phyloP scores from a whole-genome alignment of 202 grass and related monocot genomes.

The Setaria italica region DNA sequence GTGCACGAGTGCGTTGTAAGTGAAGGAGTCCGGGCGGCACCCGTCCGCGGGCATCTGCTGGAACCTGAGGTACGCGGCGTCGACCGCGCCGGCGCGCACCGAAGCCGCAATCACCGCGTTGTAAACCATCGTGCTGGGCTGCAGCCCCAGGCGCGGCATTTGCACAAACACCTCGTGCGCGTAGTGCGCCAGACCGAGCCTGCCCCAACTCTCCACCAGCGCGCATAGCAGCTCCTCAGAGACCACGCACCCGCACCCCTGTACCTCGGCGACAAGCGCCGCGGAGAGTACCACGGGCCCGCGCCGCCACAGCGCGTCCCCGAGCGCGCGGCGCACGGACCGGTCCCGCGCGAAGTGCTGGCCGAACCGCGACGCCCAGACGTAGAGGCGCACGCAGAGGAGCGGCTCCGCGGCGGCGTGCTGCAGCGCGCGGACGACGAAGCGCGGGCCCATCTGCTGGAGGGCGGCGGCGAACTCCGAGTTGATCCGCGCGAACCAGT shows the following conservation, averaged over 20 bases:
- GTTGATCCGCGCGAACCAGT: slow-evolving; percentile 67
- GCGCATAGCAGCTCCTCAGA: slow-evolving; percentile 68
- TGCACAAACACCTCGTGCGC: slow-evolving; percentile 84
- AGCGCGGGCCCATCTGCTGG: slow-evolving; percentile 46
- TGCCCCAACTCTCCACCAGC: slow-evolving; percentile 69
- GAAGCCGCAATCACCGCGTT: slow-evolving; percentile 72
- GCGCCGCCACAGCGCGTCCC: slow-evolving; percentile 63
- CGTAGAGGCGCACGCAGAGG: slow-evolving; percentile 65
- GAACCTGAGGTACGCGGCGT: slow-evolving; percentile 77
- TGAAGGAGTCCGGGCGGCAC: slow-evolving; percentile 66
- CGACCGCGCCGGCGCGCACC: slow-evolving; percentile 58
- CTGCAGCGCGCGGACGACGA: slow-evolving; percentile 59
- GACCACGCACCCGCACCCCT: slow-evolving; percentile 55
- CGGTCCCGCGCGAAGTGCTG: slow-evolving; percentile 56
- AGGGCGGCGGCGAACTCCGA: slow-evolving; percentile 51
- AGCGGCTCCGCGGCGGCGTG: slow-evolving; percentile 36
- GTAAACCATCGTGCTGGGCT: slow-evolving; percentile 58
- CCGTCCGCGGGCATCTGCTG: slow-evolving; percentile 77
- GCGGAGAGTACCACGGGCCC: slow-evolving; percentile 65
- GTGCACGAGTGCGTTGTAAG: slow-evolving; percentile 68
- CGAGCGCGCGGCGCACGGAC: slow-evolving; percentile 55
- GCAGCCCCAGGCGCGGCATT: slow-evolving; percentile 61
- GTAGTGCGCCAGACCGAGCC: slow-evolving; percentile 69
- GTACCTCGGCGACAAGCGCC: slow-evolving; percentile 64
- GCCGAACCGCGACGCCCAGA: slow-evolving; percentile 76